A percentile compares a stretch with the other conserved stretches of the same genome.
phyloP scores from a whole-genome alignment of 768 basidiomycete genomes.

The Naganishia onofrii region DNA sequence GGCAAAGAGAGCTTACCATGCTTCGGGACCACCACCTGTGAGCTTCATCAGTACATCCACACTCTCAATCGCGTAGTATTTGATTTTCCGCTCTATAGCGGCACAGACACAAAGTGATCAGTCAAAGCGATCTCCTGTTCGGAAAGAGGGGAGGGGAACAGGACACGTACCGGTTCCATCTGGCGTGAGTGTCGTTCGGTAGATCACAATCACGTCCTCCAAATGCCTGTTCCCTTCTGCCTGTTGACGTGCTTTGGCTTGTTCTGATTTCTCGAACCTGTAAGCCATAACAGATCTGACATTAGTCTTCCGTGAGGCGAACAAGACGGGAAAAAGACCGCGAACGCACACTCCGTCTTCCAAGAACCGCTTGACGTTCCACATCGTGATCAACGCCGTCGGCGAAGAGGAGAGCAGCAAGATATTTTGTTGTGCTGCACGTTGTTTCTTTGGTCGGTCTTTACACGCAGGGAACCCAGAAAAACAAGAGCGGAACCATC shows the following conservation, averaged over 20 bases:
- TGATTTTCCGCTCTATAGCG: constrained; percentile 52
- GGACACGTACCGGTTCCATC: constrained; percentile 24
- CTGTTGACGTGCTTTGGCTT: constrained; percentile 56
- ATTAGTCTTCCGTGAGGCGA: too few species aligned
- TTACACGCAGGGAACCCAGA: background rate
- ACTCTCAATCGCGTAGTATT: constrained; percentile 85
- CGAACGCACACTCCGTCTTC: constrained; percentile 71
- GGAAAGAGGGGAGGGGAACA: background rate
- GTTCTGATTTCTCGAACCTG: constrained; percentile 72
- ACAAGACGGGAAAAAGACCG: background rate
- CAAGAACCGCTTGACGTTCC: constrained; percentile 90
- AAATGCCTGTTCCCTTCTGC: constrained; percentile 69
- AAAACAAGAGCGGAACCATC: too few species aligned
- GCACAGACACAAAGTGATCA: background rate
- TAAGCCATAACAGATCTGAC: too few species aligned
- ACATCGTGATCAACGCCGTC: constrained; percentile 92
- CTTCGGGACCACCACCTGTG: constrained; percentile 59
- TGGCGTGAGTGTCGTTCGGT: constrained; percentile 60
- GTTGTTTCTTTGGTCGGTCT: constrained; percentile 45
- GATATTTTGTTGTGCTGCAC: constrained; percentile 78
- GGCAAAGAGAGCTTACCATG: constrained; percentile 61
- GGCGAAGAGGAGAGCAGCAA: constrained; percentile 96
- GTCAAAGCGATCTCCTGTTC: background rate
- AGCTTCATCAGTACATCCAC: constrained; percentile 91
- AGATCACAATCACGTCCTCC: constrained; percentile 83